Conservation (phyloP, 306 rosid species). For the Arachis hypogaea region DNA sequence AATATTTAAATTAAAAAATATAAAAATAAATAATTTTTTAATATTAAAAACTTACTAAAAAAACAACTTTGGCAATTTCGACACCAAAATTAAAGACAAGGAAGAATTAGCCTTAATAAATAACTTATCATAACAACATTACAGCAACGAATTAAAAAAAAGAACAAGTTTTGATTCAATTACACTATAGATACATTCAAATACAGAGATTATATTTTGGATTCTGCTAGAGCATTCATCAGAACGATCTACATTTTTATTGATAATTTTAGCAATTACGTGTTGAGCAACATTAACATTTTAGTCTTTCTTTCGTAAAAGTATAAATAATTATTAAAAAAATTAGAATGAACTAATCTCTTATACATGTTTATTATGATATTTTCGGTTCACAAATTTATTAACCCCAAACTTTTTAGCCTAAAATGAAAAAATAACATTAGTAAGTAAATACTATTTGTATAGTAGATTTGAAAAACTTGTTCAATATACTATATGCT, state of each 20-base stretch:
- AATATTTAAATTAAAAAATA: no score
- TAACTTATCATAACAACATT: neutral
- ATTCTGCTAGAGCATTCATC: slow-evolving; percentile 84
- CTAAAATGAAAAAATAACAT: slow-evolving; percentile 36
- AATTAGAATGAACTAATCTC: slow-evolving; percentile 48
- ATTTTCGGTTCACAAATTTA: slow-evolving; percentile 87
- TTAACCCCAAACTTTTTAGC: slow-evolving; percentile 90
- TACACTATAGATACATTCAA: slow-evolving; percentile 92
- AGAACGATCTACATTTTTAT: slow-evolving; percentile 87
- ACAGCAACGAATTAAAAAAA: neutral
- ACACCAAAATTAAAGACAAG: no score
- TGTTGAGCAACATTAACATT: slow-evolving; percentile 38
- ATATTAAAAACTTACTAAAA: no score
- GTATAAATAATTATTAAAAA: neutral
- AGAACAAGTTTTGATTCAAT: neutral
- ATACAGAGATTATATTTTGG: slow-evolving; percentile 88
- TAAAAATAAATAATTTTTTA: no score
- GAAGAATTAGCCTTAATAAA: neutral
- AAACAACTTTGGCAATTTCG: no score
- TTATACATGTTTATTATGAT: slow-evolving; percentile 78
- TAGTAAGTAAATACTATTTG: neutral
- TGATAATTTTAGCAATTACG: slow-evolving; percentile 84
- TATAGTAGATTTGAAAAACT: no score
- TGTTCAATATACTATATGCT: neutral
- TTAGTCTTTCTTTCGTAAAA: neutral